Conservation (phyloP, 2,329 filamentous ascomycete species). For the Beauveria caledonica region DNA sequence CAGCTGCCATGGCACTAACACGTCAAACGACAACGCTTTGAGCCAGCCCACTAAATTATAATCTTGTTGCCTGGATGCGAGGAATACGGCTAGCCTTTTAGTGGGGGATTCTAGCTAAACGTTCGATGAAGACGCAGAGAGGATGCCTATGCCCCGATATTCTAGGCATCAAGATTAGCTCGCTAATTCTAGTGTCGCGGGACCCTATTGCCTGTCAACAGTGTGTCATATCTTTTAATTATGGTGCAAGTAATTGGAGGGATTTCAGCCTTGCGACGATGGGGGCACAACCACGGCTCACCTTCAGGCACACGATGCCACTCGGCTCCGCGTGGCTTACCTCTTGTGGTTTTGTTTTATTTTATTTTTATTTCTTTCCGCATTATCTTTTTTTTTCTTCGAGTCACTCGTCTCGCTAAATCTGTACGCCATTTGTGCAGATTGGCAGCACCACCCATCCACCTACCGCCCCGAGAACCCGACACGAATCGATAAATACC, state of each 20-base stretch:
- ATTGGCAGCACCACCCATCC: neutral
- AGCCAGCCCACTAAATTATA: neutral
- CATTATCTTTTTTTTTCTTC: too few relatives aligned
- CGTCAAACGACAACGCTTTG: neutral
- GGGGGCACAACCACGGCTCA: too few relatives aligned
- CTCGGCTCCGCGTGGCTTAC: too few relatives aligned
- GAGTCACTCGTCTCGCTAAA: neutral
- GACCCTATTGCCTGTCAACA: too few relatives aligned
- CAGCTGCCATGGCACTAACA: conserved; percentile 16
- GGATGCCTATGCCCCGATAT: neutral
- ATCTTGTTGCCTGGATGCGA: neutral
- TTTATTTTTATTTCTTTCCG: too few relatives aligned
- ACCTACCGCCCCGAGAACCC: neutral
- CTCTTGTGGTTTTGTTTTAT: too few relatives aligned
- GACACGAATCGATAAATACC: too few relatives aligned
- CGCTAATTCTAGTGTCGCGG: neutral
- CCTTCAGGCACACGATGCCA: too few relatives aligned
- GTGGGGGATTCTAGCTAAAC: neutral
- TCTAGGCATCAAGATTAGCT: neutral
- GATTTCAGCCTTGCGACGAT: neutral
- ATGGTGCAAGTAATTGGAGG: too few relatives aligned
- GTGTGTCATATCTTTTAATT: too few relatives aligned
- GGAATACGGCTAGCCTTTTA: neutral
- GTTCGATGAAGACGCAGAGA: neutral
- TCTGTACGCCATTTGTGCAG: neutral